Percentiles rank a stretch among this genome's conserved stretches.
These are phyloP conservation scores for Pistacia atlantica DNA, from an alignment of 345 rosid genomes.

Conservation along the genomic window DNA sequence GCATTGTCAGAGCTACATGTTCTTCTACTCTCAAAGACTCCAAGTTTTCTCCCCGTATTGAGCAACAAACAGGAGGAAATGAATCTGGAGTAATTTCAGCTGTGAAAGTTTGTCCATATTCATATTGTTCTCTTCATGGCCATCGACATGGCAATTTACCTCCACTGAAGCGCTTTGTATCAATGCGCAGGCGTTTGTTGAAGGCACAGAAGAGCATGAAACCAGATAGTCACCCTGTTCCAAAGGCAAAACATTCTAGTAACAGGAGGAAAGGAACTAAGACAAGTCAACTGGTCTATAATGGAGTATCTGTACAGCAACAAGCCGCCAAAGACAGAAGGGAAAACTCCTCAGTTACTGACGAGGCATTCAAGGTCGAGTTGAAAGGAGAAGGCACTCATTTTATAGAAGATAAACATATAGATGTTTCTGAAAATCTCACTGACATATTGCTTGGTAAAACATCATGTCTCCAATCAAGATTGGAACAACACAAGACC, in stretches of 20 bases:
- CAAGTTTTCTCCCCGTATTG: constrained; percentile 44
- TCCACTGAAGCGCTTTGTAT: constrained; percentile 60
- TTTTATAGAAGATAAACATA: constrained; percentile 7
- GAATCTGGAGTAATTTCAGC: constrained; percentile 34
- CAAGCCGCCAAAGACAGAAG: constrained; percentile 13
- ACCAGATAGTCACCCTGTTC: constrained; percentile 33
- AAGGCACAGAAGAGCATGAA: constrained; percentile 55
- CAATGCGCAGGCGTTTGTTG: constrained; percentile 55
- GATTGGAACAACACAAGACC: not conserved
- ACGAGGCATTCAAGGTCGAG: not conserved
- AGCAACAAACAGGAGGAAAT: constrained; percentile 32
- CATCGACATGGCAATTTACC: constrained; percentile 53
- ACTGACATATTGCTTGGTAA: not conserved
- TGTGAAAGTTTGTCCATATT: constrained; percentile 59
- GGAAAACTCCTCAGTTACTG: constrained; percentile 6
- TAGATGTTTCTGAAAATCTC: not conserved
- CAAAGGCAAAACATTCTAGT: constrained; percentile 32
- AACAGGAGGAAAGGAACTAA: constrained; percentile 35
- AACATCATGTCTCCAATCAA: not conserved
- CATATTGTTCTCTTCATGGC: constrained; percentile 91
- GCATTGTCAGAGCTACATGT: constrained; percentile 64
- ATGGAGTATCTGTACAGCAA: constrained; percentile 18
- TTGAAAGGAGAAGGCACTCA: not conserved
- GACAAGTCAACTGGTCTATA: constrained; percentile 2
- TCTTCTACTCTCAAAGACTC: constrained; percentile 80